These are phyloP conservation scores for Tylopilus intermedius DNA, from an alignment of 768 basidiomycete genomes.

Conservation along the genomic window DNA sequence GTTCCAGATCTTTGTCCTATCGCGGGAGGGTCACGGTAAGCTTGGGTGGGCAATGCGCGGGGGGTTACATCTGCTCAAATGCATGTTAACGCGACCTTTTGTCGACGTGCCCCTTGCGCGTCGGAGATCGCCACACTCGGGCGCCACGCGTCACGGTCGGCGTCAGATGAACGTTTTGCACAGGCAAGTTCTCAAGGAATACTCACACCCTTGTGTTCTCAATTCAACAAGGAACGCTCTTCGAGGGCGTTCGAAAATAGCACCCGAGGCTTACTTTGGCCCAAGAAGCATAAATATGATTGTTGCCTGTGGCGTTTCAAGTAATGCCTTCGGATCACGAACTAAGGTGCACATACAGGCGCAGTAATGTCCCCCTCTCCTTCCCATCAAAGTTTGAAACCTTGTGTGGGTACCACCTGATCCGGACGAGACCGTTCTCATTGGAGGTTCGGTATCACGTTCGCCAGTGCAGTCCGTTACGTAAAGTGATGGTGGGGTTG, in stretches of 20 bases:
- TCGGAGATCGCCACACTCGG: not conserved
- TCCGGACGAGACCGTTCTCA: conserved; percentile 17
- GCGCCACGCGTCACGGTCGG: not conserved
- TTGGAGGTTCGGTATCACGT: not conserved
- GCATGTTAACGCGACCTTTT: not conserved
- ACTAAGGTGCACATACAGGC: not conserved
- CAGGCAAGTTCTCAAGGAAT: not conserved
- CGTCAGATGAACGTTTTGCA: not conserved
- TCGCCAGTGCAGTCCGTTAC: conserved; percentile 6
- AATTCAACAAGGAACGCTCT: not conserved
- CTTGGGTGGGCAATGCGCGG: not conserved
- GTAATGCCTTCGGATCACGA: not conserved
- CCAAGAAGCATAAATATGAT: conserved; percentile 1
- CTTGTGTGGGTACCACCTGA: conserved; percentile 4
- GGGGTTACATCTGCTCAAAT: not conserved
- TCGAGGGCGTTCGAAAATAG: conserved; percentile 1
- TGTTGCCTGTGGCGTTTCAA: conserved; percentile 16
- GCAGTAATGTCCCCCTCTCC: not conserved
- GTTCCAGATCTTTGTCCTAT: not conserved
- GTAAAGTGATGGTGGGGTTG: not conserved
- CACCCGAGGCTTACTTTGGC: conserved; percentile 6
- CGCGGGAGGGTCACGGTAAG: conserved; percentile 1
- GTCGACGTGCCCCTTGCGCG: too few species aligned
- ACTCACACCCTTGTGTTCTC: not conserved
- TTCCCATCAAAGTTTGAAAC: conserved; percentile 4